Base-by-base conservation (phyloP, 2,329 filamentous ascomycete genomes). In the Paramyrothecium sp. region DNA sequence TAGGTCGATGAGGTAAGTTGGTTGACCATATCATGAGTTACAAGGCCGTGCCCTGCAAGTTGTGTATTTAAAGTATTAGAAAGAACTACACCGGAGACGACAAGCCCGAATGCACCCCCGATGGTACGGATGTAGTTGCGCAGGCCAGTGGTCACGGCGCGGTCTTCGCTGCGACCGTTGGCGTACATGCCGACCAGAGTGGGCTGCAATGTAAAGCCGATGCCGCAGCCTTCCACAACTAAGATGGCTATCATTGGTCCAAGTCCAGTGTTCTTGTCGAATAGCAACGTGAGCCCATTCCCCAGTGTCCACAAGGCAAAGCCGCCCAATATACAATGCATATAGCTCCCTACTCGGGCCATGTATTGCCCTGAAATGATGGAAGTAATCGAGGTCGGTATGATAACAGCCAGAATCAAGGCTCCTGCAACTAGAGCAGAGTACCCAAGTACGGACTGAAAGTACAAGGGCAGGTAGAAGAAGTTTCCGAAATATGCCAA, bases 121-220 rank as follows among this genome's bases (percentile, higher is more conserved):
- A 73, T 63, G 7, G 67, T 69, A 11, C 75, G 69, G 33, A 73
- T 63, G 51, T 77, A 75, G 55, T 75, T 75, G n/a, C 75, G 69
- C 21, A 72, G 64, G 0, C 71, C 69, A 2, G 71, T 76, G 2
- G 71, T 69, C 34, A 76, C 73, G 12, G 75, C 74, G 0, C 74
- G 69, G 44, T 74, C 70, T 26, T 70, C 67, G 46, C 65, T 71
- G 4, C 66, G 65, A 0, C 66, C 69, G 56, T 75, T 72, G 23
- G 75, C 73, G 44, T 75, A 70, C 53, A 75, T 63, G 2, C 68
- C 74, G 1, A 76, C 67, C 7, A 75, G 62, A 11, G 71, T 73
- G 3, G 74, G 72, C 57, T 76, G 74, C 44, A 76, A 61, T 1
- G 68, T 71, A 19, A 69, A 58, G 2, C 75, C 75, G 7, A 71